Conservation (phyloP, 441 rosid species). For the Breynia disticha region DNA sequence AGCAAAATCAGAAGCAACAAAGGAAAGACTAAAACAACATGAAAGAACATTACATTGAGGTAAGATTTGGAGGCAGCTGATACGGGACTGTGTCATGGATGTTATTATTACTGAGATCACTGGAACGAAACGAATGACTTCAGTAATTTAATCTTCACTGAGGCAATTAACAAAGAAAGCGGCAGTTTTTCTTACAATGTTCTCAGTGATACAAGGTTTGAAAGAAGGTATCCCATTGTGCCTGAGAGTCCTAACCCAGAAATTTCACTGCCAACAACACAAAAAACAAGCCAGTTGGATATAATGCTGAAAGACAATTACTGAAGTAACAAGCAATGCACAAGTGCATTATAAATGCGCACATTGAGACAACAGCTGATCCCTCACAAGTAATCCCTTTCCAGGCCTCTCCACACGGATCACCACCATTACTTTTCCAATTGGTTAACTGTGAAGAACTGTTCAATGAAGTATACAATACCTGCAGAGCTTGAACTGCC, state of each 20-base stretch:
- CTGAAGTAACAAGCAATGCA: not conserved
- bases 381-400: constrained; percentile 78
- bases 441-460: constrained; percentile 71
- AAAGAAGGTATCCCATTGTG: constrained; percentile 82
- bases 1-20: constrained; percentile 5
- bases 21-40: constrained; percentile 7
- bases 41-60: constrained; percentile 60
- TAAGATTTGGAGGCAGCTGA: constrained; percentile 91
- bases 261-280: constrained; percentile 43
- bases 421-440: constrained; percentile 77
- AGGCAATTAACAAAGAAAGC: not conserved
- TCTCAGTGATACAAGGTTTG: constrained; percentile 60
- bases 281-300: constrained; percentile 9
- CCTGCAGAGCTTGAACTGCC: constrained; percentile 84
- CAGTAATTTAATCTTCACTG: constrained; percentile 10
- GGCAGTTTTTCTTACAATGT: constrained; percentile 41
- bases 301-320: constrained; percentile 1
- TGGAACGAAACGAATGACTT: constrained; percentile 18
- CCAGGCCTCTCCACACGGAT: constrained; percentile 98
- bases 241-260: constrained; percentile 74
- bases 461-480: constrained; percentile 62
- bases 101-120: constrained; percentile 84
- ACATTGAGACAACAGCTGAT: constrained; percentile 86
- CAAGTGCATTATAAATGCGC: constrained; percentile 15
- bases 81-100: constrained; percentile 77